Base-by-base conservation (phyloP, 2,329 filamentous ascomycete species). In the Colletotrichum gigasporum region DNA sequence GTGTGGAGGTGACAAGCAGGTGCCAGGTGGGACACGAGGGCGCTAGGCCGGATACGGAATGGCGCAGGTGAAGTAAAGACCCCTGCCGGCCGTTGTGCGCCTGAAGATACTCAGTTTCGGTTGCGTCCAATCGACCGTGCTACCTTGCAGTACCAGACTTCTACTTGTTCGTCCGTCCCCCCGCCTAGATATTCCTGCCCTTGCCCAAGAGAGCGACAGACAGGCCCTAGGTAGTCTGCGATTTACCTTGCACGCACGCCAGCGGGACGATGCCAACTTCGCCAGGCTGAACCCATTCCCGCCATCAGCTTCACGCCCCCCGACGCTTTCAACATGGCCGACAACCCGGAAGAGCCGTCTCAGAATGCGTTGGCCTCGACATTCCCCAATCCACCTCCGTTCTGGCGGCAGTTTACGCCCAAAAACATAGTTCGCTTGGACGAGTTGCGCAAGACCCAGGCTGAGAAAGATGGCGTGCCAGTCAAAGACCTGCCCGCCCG, bases 331-430 rank as follows among this genome's bases (percentile, higher is more conserved):
- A 66, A 68, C 42, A 93, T 92, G 90, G 87, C 87, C 62, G 88
- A 88, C 41, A 53, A 45, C 41, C 73, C 78, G 9, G 75, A 77
- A 34, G 79, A 80, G 56, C 79, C 82, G 45, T 76, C 78, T 8
- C 71, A 74, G 68, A 70, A 70, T 41, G 80, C 82, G 47, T 77
- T 85, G 70, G 84, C 88, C 24, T 88, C 91, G 22, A 88, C 90
- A 39, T 97, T 94, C 75, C 95, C 96, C 22, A 88, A 91, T 54
- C 96, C 96, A 24, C 96, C 96, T 24, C 90, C 91, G 1, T 97
- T 97, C 80, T 98, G 92, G 89, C 90, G 91, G 69, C 85, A 92
- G 75, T 98, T 98, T 78, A 97, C 93, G 0, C 76, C 88, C 3
- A 87, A 91, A 26, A 96, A 95, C 73, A 72, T 92, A 54, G 79